Evolutionary conservation across 2,329 filamentous ascomycete species (phyloP).

Genomic region (Neurospora sp.): DNA sequence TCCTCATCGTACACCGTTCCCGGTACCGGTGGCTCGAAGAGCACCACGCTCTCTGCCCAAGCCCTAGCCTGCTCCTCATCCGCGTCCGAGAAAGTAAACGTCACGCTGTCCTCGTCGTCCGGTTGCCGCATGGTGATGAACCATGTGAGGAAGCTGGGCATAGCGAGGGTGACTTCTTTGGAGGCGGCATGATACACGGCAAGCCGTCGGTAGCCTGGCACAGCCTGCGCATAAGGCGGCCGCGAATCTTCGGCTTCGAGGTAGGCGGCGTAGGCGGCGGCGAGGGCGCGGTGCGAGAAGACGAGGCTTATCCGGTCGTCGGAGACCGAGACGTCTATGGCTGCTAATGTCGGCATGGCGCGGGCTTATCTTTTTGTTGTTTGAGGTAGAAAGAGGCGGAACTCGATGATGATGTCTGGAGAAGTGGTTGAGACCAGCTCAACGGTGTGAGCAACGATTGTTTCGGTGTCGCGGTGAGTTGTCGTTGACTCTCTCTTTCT

Average conservation of each 20-base stretch:
- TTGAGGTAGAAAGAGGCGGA: neutral
- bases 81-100: constrained; percentile 15
- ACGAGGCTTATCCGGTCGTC: constrained; percentile 16
- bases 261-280: constrained; percentile 16
- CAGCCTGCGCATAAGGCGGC: constrained; percentile 7
- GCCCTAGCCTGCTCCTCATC: constrained; percentile 9
- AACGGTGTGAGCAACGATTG: neutral
- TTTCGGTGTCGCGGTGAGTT: neutral
- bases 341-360: constrained; percentile 17
- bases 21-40: constrained; percentile 14
- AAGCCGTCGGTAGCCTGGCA: constrained; percentile 13
- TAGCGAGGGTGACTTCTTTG: constrained; percentile 15
- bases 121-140: constrained; percentile 20
- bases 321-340: constrained; percentile 18
- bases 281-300: constrained; percentile 18
- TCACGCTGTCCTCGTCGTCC: constrained; percentile 17
- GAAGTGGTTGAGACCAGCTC: neutral
- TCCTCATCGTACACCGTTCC: constrained; percentile 3
- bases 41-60: constrained; percentile 16
- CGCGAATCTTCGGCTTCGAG: constrained; percentile 14
- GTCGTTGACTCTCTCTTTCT: constrained; percentile 3
- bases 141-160: constrained; percentile 18
- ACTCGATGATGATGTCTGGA: neutral
- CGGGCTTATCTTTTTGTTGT: neutral
- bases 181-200: constrained; percentile 9